Base-by-base conservation (phyloP, 257 asterid genomes). In the Ajuga chamaepitys region DNA sequence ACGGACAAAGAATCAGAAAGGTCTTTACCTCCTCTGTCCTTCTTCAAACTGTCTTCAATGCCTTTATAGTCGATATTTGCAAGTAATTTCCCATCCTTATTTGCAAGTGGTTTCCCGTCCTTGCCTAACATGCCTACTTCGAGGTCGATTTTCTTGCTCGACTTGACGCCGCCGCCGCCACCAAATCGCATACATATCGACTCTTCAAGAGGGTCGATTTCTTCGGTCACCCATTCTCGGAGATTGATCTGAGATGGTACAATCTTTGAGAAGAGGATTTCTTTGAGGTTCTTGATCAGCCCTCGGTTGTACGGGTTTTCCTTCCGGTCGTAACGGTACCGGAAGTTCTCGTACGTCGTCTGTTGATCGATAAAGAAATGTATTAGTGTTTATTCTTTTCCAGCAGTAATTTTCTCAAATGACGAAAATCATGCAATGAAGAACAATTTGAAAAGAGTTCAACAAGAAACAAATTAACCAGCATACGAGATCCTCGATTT, bases 291-390 rank as follows among this genome's bases (percentile, higher is more conserved):
- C 64, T 51, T 73, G 30, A 78, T n/a, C 52, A 77, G 60, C 41
- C 98, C 95, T 4, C 30, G 72, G 57, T 84, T 87, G 60, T 72
- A 83, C 8, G 98, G 96, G 32, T 91, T 91, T 58, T 80, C 87
- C 86, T 73, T 86, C 87, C 77, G 83, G 21, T 89, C 96, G 51
- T 91, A 88, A 44, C 88, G 81, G 73, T 82, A 83, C 20, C 92
- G 77, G 64, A 91, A 91, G 80, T 82, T 91, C 77, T 88, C 96
- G 45, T 91, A 88, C 0, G 96, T 91, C 2, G 95, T 91, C 95
- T 91, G 88, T 46, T 45, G 35, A 71, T 54, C 16, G 45, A 37
- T 25, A 46, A 21, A 54, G 17, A 38, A 5, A 16, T 17, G 20
- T 45, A 44, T 68, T 35, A 41, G 65, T 20, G 21, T 34, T 22